phyloP scores from a whole-genome alignment of 2,329 filamentous ascomycete genomes.

The Pseudogymnoascus sp. region DNA sequence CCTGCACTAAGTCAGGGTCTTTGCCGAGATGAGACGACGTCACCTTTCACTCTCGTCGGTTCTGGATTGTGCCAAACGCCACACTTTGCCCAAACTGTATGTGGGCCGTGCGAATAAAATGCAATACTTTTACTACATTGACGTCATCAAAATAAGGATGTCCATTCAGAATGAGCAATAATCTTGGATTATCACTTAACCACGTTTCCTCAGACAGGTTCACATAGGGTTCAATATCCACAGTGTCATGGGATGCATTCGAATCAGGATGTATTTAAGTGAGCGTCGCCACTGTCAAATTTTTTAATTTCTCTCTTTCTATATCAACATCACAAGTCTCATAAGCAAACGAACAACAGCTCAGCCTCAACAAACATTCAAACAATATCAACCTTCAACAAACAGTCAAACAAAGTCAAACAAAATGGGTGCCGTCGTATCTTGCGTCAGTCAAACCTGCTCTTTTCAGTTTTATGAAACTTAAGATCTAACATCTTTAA shows the following conservation, averaged over 20 bases:
- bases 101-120: neutral
- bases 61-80: conserved; percentile 3
- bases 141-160: neutral
- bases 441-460: conserved; percentile 26
- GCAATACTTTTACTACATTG: conserved; percentile 2
- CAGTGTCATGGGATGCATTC: neutral
- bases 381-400: conserved; percentile 16
- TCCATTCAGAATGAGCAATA: neutral
- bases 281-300: conserved; percentile 2
- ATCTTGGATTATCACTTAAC: conserved; percentile 1
- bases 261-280: conserved; percentile 2
- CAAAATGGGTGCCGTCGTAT: conserved; percentile 32
- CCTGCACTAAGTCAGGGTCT: neutral
- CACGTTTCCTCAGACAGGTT: conserved; percentile 1
- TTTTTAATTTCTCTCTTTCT: neutral
- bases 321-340: conserved; percentile 1
- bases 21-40: neutral
- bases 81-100: neutral
- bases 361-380: neutral
- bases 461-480: neutral
- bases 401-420: conserved; percentile 17
- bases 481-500: conserved; percentile 15
- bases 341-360: neutral
- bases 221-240: neutral
- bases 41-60: neutral